Percentiles rank a stretch among this genome's conserved stretches.
phyloP scores from a whole-genome alignment of 495 filamentous ascomycete genomes.

The Staphylotrichum tortipilum region DNA sequence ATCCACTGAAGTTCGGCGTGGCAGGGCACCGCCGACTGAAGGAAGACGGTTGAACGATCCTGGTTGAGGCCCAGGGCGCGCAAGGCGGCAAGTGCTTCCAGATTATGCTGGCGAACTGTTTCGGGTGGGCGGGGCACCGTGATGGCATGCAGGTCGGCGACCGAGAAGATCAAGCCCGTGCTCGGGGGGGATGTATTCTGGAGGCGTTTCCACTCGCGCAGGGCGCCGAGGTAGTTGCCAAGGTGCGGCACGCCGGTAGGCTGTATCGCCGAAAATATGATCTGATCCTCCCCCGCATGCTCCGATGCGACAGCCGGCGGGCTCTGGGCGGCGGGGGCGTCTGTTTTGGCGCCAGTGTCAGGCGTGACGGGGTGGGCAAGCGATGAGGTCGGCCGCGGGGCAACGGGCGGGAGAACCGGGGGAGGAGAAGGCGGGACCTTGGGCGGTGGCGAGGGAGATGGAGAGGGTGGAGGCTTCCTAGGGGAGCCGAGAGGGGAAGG shows the following conservation, averaged over 20 bases:
- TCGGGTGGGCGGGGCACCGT: slow-evolving; percentile 59
- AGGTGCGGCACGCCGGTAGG: slow-evolving; percentile 93
- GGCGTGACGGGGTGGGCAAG: too few species aligned
- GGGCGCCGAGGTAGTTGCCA: slow-evolving; percentile 92
- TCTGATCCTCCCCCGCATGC: slow-evolving; percentile 2
- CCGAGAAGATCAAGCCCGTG: slow-evolving; percentile 64
- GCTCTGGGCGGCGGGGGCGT: too few species aligned
- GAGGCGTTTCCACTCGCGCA: slow-evolving; percentile 73
- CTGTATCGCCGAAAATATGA: slow-evolving; percentile 93
- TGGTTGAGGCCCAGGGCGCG: slow-evolving; percentile 80
- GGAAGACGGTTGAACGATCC: slow-evolving; percentile 67
- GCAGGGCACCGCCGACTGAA: slow-evolving; percentile 65
- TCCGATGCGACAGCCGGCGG: too few species aligned
- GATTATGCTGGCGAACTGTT: slow-evolving; percentile 52
- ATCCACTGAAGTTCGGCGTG: slow-evolving; percentile 96
- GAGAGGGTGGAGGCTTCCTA: too few species aligned
- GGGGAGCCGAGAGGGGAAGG: too few species aligned
- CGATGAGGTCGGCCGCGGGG: too few species aligned
- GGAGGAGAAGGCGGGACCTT: too few species aligned
- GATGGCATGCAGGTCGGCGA: slow-evolving; percentile 91
- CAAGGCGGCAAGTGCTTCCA: slow-evolving; percentile 66
- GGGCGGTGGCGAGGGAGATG: too few species aligned
- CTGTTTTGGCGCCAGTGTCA: too few species aligned
- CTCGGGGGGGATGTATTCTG: slow-evolving; percentile 51
- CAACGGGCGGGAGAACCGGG: too few species aligned